A percentile compares a stretch with the other conserved stretches of the same genome.
phyloP scores from a whole-genome alignment of 116 monocot species.

The Iris pallida region DNA sequence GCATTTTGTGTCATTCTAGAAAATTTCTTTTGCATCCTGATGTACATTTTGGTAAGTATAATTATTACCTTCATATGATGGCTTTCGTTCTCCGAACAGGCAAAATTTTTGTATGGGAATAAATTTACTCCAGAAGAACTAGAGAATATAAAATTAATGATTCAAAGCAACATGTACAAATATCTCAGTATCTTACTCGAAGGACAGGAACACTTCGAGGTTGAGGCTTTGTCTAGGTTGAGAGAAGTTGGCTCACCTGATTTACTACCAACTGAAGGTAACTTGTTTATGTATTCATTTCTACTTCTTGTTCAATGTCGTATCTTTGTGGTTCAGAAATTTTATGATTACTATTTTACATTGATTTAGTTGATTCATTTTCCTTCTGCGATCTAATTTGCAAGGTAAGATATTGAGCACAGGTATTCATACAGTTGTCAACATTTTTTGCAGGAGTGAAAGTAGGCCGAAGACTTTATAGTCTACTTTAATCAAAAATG shows the following conservation, averaged over 20 bases:
- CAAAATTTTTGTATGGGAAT: constrained; percentile 75
- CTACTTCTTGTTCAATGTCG: too few species aligned
- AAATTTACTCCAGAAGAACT: constrained; percentile 72
- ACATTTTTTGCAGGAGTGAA: too few species aligned
- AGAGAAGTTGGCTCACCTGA: constrained; percentile 15
- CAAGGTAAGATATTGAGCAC: too few species aligned
- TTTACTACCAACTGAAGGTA: constrained; percentile 25
- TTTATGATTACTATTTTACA: too few species aligned
- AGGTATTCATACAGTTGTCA: too few species aligned
- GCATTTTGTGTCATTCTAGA: neutral
- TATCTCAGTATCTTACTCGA: constrained; percentile 91
- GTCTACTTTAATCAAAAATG: too few species aligned
- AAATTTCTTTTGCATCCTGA: neutral
- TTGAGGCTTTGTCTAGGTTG: constrained; percentile 51
- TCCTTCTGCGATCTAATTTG: too few species aligned
- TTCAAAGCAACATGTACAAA: constrained; percentile 96
- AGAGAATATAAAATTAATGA: constrained; percentile 82
- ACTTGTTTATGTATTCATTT: neutral
- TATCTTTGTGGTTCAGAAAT: too few species aligned
- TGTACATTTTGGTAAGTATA: neutral
- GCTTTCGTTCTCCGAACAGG: constrained; percentile 39
- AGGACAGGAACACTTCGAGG: constrained; percentile 91
- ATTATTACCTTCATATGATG: neutral
- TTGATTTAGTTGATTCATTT: too few species aligned
- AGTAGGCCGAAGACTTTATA: too few species aligned